Percentiles rank a stretch among this genome's conserved stretches.
phyloP scores from a whole-genome alignment of 306 rosid species.

The Cucurbita maxima region DNA sequence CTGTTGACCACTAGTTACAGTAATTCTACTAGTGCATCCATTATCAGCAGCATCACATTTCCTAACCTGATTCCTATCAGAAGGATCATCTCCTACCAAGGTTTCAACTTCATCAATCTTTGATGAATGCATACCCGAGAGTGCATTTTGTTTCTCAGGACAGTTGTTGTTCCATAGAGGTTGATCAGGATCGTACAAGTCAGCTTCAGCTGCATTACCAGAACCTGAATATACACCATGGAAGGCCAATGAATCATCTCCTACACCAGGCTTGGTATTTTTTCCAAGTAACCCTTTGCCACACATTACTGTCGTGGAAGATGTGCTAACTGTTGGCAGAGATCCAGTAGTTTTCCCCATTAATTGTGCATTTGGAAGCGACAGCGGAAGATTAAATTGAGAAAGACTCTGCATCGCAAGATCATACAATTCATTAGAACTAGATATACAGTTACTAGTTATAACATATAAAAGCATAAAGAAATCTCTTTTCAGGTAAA shows the following conservation, averaged over 20 bases:
- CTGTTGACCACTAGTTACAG: slow-evolving; percentile 36
- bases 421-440: slow-evolving; percentile 8
- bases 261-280: slow-evolving; percentile 36
- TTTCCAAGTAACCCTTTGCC: slow-evolving; percentile 54
- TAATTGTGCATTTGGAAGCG: slow-evolving; percentile 71
- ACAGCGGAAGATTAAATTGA: slow-evolving; percentile 94
- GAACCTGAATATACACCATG: slow-evolving; percentile 58
- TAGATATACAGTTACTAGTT: not conserved
- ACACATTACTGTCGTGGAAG: slow-evolving; percentile 44
- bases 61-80: slow-evolving; percentile 23
- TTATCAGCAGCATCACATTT: slow-evolving; percentile 27
- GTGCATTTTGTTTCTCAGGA: slow-evolving; percentile 44
- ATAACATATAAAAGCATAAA: not conserved
- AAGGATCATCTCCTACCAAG: slow-evolving; percentile 36
- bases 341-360: slow-evolving; percentile 66
- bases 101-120: slow-evolving; percentile 59
- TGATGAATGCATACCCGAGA: slow-evolving; percentile 42
- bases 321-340: slow-evolving; percentile 43
- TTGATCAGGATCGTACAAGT: slow-evolving; percentile 97
- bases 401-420: slow-evolving; percentile 60
- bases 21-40: slow-evolving; percentile 28
- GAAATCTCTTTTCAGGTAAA: not conserved
- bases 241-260: slow-evolving; percentile 50
- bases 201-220: slow-evolving; percentile 54
- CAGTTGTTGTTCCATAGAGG: slow-evolving; percentile 86